Evolutionary conservation across 352 stramenopile species (phyloP), one percentile per base, ranked within the genome.

Genomic region (Phytophthora hibernalis): DNA sequence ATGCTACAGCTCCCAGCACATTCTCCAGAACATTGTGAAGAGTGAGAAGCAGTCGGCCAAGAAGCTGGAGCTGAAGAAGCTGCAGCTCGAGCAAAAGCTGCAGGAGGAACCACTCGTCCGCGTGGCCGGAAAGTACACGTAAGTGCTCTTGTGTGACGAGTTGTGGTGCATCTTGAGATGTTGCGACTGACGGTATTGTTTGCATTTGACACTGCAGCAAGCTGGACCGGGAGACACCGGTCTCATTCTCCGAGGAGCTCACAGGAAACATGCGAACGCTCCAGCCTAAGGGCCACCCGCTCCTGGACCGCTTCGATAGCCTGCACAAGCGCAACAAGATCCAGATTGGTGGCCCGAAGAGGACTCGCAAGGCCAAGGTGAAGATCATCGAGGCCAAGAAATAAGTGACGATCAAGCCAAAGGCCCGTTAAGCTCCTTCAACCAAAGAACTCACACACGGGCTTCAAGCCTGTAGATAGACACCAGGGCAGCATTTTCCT

Each of bases 261-360:
- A 91, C 78, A 45, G 88, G 88, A 52, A 93, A 83, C 60, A 75
- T 95, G 53, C 86, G 88, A 37, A 84, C 79, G 30, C 72, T 94
- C 12, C 90, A 90, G 60, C 88, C 85, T 13, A 96, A 94, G 78
- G 85, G 86, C 51, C 79, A 90, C 57, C 82, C 85, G 38, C 69
- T 96, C 18, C 69, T 93, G 44, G 88, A 96, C 57, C 85, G 88
- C 30, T 95, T 90, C 65, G 88, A 96, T 69, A 93, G 82, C 76
- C 65, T 96, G 50, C 88, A 93, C 82, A 92, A 93, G 77, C 86
- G 88, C 59, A 96, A 95, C 70, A 77, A 90, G 82, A 90, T 96
- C 57, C 72, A 91, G 44, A 79, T 91, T 57, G 89, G 87, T 33
- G 70, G 81, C 31, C 79, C 80, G n/a, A 78, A 73, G 49, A 75